A percentile compares a stretch with the other conserved stretches of the same genome.
These are phyloP conservation scores for Quercus berberidifolia DNA, from an alignment of 306 rosid genomes.

Conservation along the genomic window DNA sequence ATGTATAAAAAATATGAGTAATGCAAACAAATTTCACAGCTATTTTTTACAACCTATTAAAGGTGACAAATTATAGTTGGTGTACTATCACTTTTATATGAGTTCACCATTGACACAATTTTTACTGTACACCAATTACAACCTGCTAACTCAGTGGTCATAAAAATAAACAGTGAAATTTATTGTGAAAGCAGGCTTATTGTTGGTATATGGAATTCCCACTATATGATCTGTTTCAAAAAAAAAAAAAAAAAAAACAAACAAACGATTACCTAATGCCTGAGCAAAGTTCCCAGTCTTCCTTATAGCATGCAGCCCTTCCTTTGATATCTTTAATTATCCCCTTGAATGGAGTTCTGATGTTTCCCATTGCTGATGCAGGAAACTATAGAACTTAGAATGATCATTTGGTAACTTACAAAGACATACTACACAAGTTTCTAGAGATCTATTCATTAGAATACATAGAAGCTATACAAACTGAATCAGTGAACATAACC, in stretches of 20 bases:
- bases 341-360: conserved; percentile 53
- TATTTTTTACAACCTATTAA: no score
- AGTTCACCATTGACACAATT: no score
- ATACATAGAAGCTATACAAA: background rate
- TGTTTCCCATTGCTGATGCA: conserved; percentile 34
- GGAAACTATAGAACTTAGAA: conserved; percentile 10
- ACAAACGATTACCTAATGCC: conserved; percentile 46
- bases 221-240: background rate
- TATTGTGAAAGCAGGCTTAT: no score
- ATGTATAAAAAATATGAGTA: conserved; percentile 4
- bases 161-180: no score
- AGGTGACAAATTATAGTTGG: no score
- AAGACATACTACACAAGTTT: background rate
- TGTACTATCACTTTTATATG: no score
- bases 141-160: no score
- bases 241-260: background rate
- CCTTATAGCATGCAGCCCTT: conserved; percentile 65
- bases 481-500: background rate
- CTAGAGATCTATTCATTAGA: conserved; percentile 9
- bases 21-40: background rate
- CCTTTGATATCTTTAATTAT: conserved; percentile 65
- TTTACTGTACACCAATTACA: no score
- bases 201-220: background rate
- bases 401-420: background rate
- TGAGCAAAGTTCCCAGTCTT: conserved; percentile 67